Evolutionary conservation across 805 yeast genomes (phyloP), one percentile per base, ranked within the genome.

Genomic region (Lachancea sp.): DNA sequence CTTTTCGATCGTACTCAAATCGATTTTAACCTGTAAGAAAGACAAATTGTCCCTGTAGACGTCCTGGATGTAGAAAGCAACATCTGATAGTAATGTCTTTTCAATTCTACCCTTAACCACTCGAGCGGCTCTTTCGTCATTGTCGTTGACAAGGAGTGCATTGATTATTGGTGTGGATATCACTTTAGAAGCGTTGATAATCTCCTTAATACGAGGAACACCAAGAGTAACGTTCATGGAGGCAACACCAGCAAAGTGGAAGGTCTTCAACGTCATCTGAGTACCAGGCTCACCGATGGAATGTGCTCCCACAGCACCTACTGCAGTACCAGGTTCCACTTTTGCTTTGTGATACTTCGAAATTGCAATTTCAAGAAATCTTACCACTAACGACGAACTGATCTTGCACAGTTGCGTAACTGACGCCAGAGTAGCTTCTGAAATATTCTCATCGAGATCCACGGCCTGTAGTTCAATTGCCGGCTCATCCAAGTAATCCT

Each of bases 161-260:
- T 90, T 88, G 59, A 92, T 92, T 59, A 92, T 92, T 1, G 98
- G 98, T 6, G 98, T 92, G 5, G 96, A 86, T 53, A 92, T 92
- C 15, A 78, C 77, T 62, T 92, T 92, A 15, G 97, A 85, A 2
- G 98, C 98, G 62, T 92, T 92, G 62, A 92, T 92, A 62, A 92
- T 92, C 71, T 92, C 98, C 67, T 92, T 92, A 61, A 92, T 90
- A 76, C 98, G 96, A 36, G 98, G 98, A 39, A 92, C 98, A 77
- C 98, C 98, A 52, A 92, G 75, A 0, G 98, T 92, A 50, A 90
- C 96, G 70, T 92, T 92, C 97, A 90, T 92, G 34, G 96, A 84
- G 25, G 98, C 97, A 43, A 92, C 98, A 74, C 98, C 98, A 56
- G 98, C 98, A 74, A 92, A 92, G 72, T 92, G 98, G 86, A 90